Evolutionary conservation across 169 alveolate genomes (phyloP).

Genomic region (Sarcocystis neurona): DNA sequence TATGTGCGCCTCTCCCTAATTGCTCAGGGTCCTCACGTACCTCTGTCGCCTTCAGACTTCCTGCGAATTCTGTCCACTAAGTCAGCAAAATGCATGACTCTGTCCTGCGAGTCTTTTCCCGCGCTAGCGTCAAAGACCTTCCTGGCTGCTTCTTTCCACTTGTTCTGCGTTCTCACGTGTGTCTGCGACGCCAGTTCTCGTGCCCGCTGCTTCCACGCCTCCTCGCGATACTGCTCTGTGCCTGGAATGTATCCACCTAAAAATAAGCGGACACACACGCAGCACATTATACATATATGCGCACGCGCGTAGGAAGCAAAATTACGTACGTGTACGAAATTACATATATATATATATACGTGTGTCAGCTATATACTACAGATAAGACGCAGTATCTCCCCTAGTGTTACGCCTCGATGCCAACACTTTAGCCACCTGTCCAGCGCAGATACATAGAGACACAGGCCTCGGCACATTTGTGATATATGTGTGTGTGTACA

Average conservation of each 20-base stretch:
- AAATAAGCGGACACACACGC: background rate
- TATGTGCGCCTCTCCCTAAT: background rate
- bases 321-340: too few species aligned
- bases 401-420: too few species aligned
- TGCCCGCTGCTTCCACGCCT: background rate
- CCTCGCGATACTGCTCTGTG: background rate
- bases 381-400: too few species aligned
- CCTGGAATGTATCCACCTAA: background rate
- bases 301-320: too few species aligned
- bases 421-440: too few species aligned
- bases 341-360: too few species aligned
- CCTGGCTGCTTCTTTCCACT: background rate
- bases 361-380: too few species aligned
- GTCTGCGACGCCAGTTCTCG: background rate
- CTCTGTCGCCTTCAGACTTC: background rate
- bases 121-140: background rate
- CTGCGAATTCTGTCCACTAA: background rate
- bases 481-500: too few species aligned
- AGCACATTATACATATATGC: background rate
- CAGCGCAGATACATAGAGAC: too few species aligned
- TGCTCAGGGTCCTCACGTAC: background rate
- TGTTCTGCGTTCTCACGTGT: background rate
- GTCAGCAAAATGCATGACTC: background rate
- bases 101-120: background rate
- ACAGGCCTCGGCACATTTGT: too few species aligned